Evolutionary conservation across 2,329 filamentous ascomycete genomes (phyloP).

Genomic region (Colletotrichum godetiae): DNA sequence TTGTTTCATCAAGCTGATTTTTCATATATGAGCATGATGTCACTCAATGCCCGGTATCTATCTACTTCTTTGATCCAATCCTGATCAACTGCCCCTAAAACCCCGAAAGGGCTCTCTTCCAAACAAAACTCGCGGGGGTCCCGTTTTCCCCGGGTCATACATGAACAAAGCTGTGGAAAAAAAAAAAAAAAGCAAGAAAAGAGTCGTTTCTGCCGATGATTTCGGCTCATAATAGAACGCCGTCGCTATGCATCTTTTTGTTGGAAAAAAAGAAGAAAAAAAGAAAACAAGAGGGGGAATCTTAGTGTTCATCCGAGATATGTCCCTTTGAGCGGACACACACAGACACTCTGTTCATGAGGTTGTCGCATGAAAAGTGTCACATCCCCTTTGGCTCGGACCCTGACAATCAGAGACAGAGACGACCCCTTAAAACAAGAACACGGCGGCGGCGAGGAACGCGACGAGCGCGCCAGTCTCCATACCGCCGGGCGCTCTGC

Average conservation of each 20-base stretch:
- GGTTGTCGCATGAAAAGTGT: neutral
- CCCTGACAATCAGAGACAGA: neutral
- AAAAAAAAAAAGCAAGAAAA: neutral
- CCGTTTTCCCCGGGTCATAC: neutral
- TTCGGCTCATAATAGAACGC: neutral
- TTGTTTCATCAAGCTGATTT: neutral
- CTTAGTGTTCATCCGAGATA: neutral
- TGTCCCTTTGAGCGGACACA: neutral
- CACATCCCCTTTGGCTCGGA: neutral
- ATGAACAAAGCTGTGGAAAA: neutral
- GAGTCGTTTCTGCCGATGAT: neutral
- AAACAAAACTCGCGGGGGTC: neutral
- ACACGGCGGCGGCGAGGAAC: constrained; percentile 54
- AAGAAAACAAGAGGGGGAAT: neutral
- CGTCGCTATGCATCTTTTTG: constrained; percentile 9
- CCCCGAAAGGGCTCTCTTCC: neutral
- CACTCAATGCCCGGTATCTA: neutral
- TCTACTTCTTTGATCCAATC: neutral
- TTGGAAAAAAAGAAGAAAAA: neutral
- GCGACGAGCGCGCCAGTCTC: constrained; percentile 54
- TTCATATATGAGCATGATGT: neutral
- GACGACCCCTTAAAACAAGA: constrained; percentile 46
- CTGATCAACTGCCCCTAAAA: no score
- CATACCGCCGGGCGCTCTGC: constrained; percentile 36
- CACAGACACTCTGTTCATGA: neutral